Base-by-base conservation (phyloP, 2,329 filamentous ascomycete species). In the Microdochium paspali region DNA sequence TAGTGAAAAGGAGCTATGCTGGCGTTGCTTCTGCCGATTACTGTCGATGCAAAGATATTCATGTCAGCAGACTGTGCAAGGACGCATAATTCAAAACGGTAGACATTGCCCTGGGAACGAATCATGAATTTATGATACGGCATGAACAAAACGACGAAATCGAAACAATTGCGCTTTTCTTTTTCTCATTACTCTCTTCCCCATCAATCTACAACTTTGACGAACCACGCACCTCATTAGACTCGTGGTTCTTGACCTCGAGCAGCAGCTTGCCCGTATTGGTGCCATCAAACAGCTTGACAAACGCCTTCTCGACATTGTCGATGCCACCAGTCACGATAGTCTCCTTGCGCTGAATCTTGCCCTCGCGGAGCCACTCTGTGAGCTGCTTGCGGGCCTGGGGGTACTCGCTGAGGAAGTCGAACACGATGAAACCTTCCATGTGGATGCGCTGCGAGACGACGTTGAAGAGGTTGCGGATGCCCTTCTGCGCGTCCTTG, bases 401-500 rank as follows among this genome's bases (percentile, higher is more conserved):
- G 0, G 71, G 58, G 59, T 76, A 85, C 57, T 83, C 71, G 46
- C 74, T 67, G 4, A 62, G 65, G 57, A 75, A 87, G 61, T 90
- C 86, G 47, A 86, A 77, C 44, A 88, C 76, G 51, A 90, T 83
- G 65, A 90, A 90, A 1, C 84, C 84, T 66, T 84, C 73, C 71
- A 87, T 79, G 46, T 67, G 73, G 58, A 81, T 75, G 50, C 78
- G 66, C 71, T 72, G 58, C 4, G 51, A 39, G 4, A 57, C 56
- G 42, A 65, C 49, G 18, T 56, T 51, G 46, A 49, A 49, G 24
- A 66, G 56, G 54, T 64, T 61, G n/a, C 44, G 53, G 45, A 57
- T 50, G 35, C 57, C 75, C 56, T 70, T 76, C 44, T 77, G 77
- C 1, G 82, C 82, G 49, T 74, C 64, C 42, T 73, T 72, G 32